These are phyloP conservation scores for Ophiostoma sp. DNA, from an alignment of 2,329 filamentous ascomycete species.

Conservation along the genomic window DNA sequence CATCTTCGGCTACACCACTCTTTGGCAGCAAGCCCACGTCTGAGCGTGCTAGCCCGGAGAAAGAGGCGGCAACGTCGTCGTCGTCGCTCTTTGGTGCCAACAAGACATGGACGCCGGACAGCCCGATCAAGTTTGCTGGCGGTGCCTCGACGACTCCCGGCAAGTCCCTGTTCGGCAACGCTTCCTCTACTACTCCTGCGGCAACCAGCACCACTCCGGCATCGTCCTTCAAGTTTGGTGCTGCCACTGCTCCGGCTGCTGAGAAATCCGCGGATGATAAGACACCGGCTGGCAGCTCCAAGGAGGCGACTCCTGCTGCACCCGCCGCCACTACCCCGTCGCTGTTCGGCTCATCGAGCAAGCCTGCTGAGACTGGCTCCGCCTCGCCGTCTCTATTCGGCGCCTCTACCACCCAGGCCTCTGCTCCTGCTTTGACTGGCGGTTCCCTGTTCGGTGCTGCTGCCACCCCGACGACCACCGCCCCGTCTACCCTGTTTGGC, in stretches of 20 bases:
- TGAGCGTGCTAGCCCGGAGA: conserved; percentile 48
- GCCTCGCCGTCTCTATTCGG: conserved; percentile 25
- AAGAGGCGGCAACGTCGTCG: conserved; percentile 34
- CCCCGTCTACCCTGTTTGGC: conserved; percentile 10
- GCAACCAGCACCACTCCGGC: not conserved
- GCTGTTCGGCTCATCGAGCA: conserved; percentile 18
- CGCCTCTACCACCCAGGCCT: not conserved
- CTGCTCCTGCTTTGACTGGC: not conserved
- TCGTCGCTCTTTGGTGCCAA: conserved; percentile 37
- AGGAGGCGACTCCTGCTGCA: not conserved
- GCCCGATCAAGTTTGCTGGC: conserved; percentile 56
- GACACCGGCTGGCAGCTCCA: not conserved
- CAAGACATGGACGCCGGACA: conserved; percentile 52
- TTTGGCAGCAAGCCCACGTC: conserved; percentile 35
- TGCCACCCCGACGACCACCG: not conserved
- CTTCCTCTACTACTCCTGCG: not conserved
- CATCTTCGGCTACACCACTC: conserved; percentile 29
- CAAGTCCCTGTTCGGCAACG: conserved; percentile 29
- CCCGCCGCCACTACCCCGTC: conserved; percentile 1
- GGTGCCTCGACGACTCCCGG: conserved; percentile 24
- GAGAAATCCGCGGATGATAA: not conserved
- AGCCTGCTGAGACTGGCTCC: conserved; percentile 18
- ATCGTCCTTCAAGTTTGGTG: conserved; percentile 25
- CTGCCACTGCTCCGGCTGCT: not conserved
- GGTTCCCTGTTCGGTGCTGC: conserved; percentile 5